Conservation (phyloP, 345 rosid genomes). For the Psidium guajava region DNA sequence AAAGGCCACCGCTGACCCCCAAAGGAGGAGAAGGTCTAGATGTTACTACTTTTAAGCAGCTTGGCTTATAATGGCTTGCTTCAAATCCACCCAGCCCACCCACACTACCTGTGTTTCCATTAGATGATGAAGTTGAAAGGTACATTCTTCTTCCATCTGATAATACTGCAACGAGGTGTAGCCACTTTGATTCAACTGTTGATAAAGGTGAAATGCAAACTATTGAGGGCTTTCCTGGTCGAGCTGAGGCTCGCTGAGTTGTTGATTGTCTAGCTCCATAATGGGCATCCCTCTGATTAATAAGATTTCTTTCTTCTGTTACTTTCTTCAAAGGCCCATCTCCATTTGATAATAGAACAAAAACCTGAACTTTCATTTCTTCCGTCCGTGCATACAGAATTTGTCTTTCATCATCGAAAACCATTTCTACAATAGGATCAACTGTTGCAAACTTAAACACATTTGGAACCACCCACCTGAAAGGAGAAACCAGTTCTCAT, state of each 20-base stretch:
- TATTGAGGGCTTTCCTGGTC: slow-evolving; percentile 69
- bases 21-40: slow-evolving; percentile 93
- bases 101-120: slow-evolving; percentile 43
- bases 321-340: slow-evolving; percentile 84
- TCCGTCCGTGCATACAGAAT: slow-evolving; percentile 87
- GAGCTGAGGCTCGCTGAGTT: slow-evolving; percentile 37
- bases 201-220: slow-evolving; percentile 82
- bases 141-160: slow-evolving; percentile 99
- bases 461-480: slow-evolving; percentile 96
- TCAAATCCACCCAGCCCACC: slow-evolving; percentile 67
- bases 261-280: slow-evolving; percentile 64
- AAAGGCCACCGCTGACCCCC: slow-evolving; percentile 80
- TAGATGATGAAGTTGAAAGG: slow-evolving; percentile 67
- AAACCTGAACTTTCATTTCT: slow-evolving; percentile 93
- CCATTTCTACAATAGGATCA: slow-evolving; percentile 88
- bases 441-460: slow-evolving; percentile 91
- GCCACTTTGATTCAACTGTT: slow-evolving; percentile 78
- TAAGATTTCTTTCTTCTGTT: slow-evolving; percentile 81
- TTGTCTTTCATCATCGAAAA: slow-evolving; percentile 86
- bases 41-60: slow-evolving; percentile 83
- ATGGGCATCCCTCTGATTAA: slow-evolving; percentile 67
- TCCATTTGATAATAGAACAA: slow-evolving; percentile 56
- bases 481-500: slow-evolving; percentile 3
- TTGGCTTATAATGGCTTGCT: slow-evolving; percentile 44
- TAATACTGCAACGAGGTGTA: slow-evolving; percentile 85